Evolutionary conservation across 345 rosid species (phyloP).

Genomic region (Moricandia moricandioides): DNA sequence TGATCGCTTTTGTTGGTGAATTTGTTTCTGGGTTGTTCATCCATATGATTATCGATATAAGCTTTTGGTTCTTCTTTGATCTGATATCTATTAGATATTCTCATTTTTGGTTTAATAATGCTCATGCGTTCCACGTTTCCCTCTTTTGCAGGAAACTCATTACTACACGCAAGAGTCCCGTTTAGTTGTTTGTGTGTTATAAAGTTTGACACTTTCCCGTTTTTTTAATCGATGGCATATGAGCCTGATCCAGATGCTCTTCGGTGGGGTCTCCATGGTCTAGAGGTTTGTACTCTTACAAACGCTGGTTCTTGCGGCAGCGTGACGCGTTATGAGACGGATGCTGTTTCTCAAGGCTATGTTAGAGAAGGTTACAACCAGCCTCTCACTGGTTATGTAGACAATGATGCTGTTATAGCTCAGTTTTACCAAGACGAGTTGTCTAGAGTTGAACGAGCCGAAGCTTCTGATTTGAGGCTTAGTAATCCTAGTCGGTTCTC

Average conservation of each 20-base stretch:
- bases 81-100: background rate
- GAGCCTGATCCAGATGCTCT: slow-evolving; percentile 69
- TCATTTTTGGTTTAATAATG: background rate
- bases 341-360: slow-evolving; percentile 45
- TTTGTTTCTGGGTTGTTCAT: slow-evolving; percentile 24
- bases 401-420: slow-evolving; percentile 78
- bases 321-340: slow-evolving; percentile 50
- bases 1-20: slow-evolving; percentile 15
- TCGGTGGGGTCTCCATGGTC: slow-evolving; percentile 74
- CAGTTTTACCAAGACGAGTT: slow-evolving; percentile 71
- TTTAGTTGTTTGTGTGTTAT: background rate
- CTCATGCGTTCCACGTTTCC: slow-evolving; percentile 28
- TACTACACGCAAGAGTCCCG: background rate
- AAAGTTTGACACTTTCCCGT: background rate
- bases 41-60: background rate
- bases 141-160: slow-evolving; percentile 18
- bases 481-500: slow-evolving; percentile 40
- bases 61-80: background rate
- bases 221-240: slow-evolving; percentile 20
- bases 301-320: slow-evolving; percentile 50
- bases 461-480: slow-evolving; percentile 39
- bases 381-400: slow-evolving; percentile 40
- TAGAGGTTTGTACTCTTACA: slow-evolving; percentile 56
- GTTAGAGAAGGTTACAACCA: slow-evolving; percentile 57
- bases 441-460: slow-evolving; percentile 56